Evolutionary conservation across 1,284 basidiomycete genomes (phyloP), one percentile per base, ranked within the genome.

Genomic region (Laetiporus sulphureus): DNA sequence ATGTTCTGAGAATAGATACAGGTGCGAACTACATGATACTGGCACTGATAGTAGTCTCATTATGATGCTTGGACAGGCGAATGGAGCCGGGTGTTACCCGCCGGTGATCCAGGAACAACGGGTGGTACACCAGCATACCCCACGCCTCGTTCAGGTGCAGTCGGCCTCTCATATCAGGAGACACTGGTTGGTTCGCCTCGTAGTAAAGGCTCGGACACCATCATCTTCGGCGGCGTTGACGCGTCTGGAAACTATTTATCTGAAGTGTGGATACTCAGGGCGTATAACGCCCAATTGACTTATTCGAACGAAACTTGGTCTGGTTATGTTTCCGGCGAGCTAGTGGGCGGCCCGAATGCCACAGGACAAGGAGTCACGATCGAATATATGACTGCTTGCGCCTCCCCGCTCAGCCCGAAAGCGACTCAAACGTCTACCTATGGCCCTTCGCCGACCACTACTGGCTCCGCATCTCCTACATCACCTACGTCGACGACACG

Each of bases 151-250:
- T 69, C 81, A 59, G 86, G 86, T 19, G 78, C 84, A 20, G 73
- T 71, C n/a, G 79, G 74, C 2, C 57, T 86, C 31, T 75, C 82
- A 4, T 78, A 65, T 50, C 49, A 56, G 13, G 48, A 61, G 37
- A 68, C 73, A 2, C 67, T 88, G 7, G 78, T 84, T 12, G 84
- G 85, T 6, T 51, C 53, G 7, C 63, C 70, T 27, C 67, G 72
- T 18, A 58, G 55, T 24, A 53, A 55, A n/a, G 75, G 72, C 24
- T 69, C 83, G 20, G 87, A 90, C 55, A 83, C 75, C n/a, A 71
- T 90, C 36, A 74, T 90, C 10, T 90, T 85, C 52, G 86, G 86
- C 34, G 86, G 86, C 20, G 71, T 73, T 51, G 83, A 86, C 58
- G 64, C 67, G 25, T 57, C 65, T 40, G 86, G 86, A 15, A 73